Evolutionary conservation across 495 filamentous ascomycete species (phyloP), one percentile per base, ranked within the genome.

Genomic region (Delitschia confertaspora): DNA sequence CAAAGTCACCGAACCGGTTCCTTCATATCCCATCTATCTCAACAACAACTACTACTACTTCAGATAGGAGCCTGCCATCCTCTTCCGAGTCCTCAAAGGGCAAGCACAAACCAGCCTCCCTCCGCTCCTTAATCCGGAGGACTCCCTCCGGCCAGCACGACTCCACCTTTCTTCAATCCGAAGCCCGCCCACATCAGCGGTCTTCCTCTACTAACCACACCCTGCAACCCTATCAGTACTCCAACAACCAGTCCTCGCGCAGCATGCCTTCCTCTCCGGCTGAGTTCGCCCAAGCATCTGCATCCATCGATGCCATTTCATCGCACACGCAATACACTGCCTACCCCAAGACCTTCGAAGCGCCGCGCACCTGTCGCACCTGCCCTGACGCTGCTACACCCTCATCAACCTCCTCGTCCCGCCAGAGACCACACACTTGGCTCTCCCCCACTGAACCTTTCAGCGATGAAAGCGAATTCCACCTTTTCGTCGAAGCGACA

Each of bases 401-500:
- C 27, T 42, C 27, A 2, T 21, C n/a, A 21, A n/a, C n/a, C 1
- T 10, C 19, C 16, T 8, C 18, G 22, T 3, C 33, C 13, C 31
- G 37, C n/a, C 51, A 33, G 13, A 40, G 46, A 26, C 51, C 46
- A 3, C 43, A 49, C 22, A 54, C 51, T 5, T 54, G 51, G 51
- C 18, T 54, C 18, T 51, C 48, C n/a, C 43, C 49, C 3, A 53
- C 36, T 13, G 47, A 51, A 22, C 43, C 53, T 7, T 42, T 55
- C 34, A 30, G 39, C 11, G 55, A 64, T 38, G 52, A 56, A 11
- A 45, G 51, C 11, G 49, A 64, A 22, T 61, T 57, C 38, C 45
- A 51, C 8, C 56, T 64, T 6, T 64, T 64, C 33, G 61, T 47
- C 9, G 58, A 57, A 41, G 61, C 61, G 6, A 64, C 61, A 3